These are phyloP conservation scores for Solanum clarkiae DNA, from an alignment of 257 asterid genomes.

Conservation along the genomic window DNA sequence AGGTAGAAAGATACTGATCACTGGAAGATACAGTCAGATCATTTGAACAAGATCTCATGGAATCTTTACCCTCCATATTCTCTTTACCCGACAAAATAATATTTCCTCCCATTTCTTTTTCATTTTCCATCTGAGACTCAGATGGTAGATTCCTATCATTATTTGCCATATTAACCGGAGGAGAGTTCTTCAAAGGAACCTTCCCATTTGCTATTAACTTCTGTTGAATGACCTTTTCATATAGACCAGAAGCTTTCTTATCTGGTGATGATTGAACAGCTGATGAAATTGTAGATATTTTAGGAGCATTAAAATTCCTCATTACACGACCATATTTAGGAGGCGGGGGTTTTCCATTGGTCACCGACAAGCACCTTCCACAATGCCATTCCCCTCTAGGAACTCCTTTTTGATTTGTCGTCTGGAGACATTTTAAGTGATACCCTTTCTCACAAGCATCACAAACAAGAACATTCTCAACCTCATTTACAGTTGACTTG, in stretches of 20 bases:
- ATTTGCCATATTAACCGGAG: constrained; percentile 21
- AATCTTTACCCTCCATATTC: constrained; percentile 22
- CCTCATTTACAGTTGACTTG: constrained; percentile 38
- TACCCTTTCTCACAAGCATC: constrained; percentile 96
- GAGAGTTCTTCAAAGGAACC: constrained; percentile 19
- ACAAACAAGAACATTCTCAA: constrained; percentile 72
- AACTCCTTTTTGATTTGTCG: constrained; percentile 48
- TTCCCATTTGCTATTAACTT: constrained; percentile 39
- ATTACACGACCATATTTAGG: constrained; percentile 97
- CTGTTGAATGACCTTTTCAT: constrained; percentile 36
- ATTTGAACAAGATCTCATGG: constrained; percentile 24
- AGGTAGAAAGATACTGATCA: constrained; percentile 18
- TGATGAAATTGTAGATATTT: constrained; percentile 29
- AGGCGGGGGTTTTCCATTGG: constrained; percentile 89
- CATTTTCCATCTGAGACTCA: constrained; percentile 19
- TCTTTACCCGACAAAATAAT: constrained; percentile 16
- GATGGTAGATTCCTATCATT: constrained; percentile 15
- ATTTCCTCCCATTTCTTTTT: constrained; percentile 24
- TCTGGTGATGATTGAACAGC: constrained; percentile 29
- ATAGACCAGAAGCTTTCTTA: constrained; percentile 30
- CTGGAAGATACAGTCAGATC: constrained; percentile 16
- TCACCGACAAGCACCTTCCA: constrained; percentile 70
- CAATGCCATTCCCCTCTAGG: constrained; percentile 98
- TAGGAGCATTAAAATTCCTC: constrained; percentile 57
- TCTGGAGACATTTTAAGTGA: constrained; percentile 87